Evolutionary conservation across 805 yeast genomes (phyloP), one percentile per base, ranked within the genome.

Genomic region (Metschnikowia colocasiae): DNA sequence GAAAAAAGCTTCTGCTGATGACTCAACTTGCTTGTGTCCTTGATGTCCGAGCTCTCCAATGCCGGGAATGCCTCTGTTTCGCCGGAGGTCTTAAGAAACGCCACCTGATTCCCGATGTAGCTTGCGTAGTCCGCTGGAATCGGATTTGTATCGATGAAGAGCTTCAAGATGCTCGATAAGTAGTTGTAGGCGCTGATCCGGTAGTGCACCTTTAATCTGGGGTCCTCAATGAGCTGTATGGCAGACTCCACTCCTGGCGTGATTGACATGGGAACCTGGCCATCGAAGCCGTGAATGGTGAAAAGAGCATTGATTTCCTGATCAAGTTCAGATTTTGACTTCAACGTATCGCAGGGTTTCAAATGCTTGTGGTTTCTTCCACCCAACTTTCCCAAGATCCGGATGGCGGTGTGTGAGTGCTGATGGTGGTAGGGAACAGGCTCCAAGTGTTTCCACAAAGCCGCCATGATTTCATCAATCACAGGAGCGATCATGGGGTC

Each of bases 401-500:
- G 76, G 47, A 94, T 82, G 0, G 98, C 91, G 0, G 96, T 89
- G 62, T 94, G 99, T 15, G 96, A 85, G 55, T 91, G 96, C 54
- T 89, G 95, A 57, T 94, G 98, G 55, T 87, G 88, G 62, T 89
- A 90, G 0, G 99, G 98, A 30, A 91, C 77, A 1, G 99, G 99
- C 58, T 83, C 83, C 55, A 94, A 67, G 57, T 92, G 94, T 52
- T 80, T 83, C 92, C 97, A 94, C 29, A 94, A 72, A 0, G 97
- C 96, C 32, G 85, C 83, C 88, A 91, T 87, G 1, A 95, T 90
- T 56, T 94, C 97, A 50, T 87, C 95, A 45, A 92, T 83, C 1
- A 91, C 97, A 0, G 99, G 98, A 60, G 91, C 97, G 50, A 94
- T 83, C 61, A 94, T 91, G 2, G 99, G 98, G 59, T 94, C 99